A percentile compares a stretch with the other conserved stretches of the same genome.
phyloP scores from a whole-genome alignment of 2,329 filamentous ascomycete genomes.

The Chalara sp. region DNA sequence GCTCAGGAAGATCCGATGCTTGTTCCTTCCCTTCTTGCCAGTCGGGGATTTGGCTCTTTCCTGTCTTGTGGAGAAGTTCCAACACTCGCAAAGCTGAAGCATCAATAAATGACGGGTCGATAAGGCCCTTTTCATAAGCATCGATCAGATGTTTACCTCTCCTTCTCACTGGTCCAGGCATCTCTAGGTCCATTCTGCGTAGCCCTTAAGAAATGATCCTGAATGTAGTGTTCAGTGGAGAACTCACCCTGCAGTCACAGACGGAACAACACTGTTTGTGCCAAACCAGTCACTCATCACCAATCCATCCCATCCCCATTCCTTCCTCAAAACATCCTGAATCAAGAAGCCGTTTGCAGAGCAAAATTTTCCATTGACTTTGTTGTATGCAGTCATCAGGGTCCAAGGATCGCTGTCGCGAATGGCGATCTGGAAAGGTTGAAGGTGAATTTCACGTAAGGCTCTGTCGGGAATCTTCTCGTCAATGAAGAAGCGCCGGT shows the following conservation, averaged over 20 bases:
- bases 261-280: constrained; percentile 10
- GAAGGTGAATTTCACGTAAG: background rate
- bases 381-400: background rate
- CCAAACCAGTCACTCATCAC: background rate
- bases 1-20: background rate
- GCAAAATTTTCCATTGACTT: background rate
- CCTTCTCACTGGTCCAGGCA: constrained; percentile 28
- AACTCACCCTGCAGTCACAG: constrained; percentile 16
- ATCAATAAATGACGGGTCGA: background rate
- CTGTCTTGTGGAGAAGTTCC: background rate
- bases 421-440: background rate
- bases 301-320: background rate
- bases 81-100: background rate
- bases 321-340: background rate
- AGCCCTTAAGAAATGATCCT: too few relatives aligned
- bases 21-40: too few relatives aligned
- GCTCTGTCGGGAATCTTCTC: background rate
- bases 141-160: constrained; percentile 1
- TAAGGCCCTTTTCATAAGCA: background rate
- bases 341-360: background rate
- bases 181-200: constrained; percentile 25
- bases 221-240: too few relatives aligned
- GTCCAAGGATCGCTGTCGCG: background rate
- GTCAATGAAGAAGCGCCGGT: background rate
- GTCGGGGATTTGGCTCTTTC: too few relatives aligned